Percentiles rank a stretch among this genome's conserved stretches.
Evolutionary conservation across 2,329 filamentous ascomycete genomes (phyloP).

Genomic region (Aspergillus hortae): DNA sequence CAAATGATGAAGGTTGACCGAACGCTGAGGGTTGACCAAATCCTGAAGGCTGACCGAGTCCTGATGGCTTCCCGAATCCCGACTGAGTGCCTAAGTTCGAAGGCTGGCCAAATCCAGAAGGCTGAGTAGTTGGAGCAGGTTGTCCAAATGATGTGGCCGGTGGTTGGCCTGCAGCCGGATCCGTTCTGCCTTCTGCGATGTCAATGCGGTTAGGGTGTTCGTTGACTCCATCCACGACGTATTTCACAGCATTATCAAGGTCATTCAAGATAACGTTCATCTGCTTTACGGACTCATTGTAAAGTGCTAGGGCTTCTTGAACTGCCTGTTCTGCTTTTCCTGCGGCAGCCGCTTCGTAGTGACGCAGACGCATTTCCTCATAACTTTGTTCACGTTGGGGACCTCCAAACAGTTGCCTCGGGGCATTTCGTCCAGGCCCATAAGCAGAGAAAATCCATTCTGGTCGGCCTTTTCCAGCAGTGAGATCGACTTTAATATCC

Average conservation of each 20-base stretch:
- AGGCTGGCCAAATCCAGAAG: slow-evolving; percentile 16
- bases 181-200: slow-evolving; percentile 33
- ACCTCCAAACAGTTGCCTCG: slow-evolving; percentile 80
- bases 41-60: slow-evolving; percentile 20
- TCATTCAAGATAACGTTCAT: slow-evolving; percentile 69
- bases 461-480: slow-evolving; percentile 60
- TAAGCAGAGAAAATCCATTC: slow-evolving; percentile 86
- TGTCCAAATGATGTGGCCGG: slow-evolving; percentile 26
- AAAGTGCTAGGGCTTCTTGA: slow-evolving; percentile 52
- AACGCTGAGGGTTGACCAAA: slow-evolving; percentile 25
- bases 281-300: slow-evolving; percentile 64
- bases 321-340: slow-evolving; percentile 58
- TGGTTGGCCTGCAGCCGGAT: slow-evolving; percentile 11
- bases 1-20: slow-evolving; percentile 25
- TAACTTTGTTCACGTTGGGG: slow-evolving; percentile 76
- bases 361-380: slow-evolving; percentile 74
- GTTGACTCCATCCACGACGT: slow-evolving; percentile 62
- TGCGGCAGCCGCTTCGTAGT: slow-evolving; percentile 62
- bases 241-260: slow-evolving; percentile 67
- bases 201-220: slow-evolving; percentile 74
- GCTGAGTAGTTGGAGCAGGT: slow-evolving; percentile 24
- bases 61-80: slow-evolving; percentile 19
- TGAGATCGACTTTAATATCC: slow-evolving; percentile 64
- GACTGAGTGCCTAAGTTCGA: slow-evolving; percentile 20
- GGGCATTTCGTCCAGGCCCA: slow-evolving; percentile 71